Evolutionary conservation across 192 early-diverging fungal species (phyloP).

Genomic region (Backusella sp.): DNA sequence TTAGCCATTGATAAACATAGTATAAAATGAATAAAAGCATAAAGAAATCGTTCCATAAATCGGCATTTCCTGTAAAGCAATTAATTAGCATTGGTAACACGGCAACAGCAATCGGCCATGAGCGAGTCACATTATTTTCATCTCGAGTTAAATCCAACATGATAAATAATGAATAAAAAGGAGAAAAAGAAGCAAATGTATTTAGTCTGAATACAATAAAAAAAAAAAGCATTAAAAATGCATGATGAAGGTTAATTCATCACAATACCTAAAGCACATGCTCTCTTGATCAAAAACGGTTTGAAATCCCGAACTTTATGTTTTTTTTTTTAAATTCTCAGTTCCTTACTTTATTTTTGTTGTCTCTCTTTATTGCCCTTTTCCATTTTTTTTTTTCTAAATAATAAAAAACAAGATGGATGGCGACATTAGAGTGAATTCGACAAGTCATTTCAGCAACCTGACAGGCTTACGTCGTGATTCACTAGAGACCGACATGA

Average conservation of each 20-base stretch:
- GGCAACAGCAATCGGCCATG: constrained; percentile 60
- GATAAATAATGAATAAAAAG: not conserved
- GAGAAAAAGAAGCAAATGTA: not conserved
- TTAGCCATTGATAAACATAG: constrained; percentile 59
- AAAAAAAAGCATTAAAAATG: not conserved
- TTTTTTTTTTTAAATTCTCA: no score
- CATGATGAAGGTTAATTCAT: not conserved
- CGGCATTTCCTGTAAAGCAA: constrained; percentile 53
- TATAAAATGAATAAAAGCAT: constrained; percentile 53
- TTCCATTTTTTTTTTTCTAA: not conserved
- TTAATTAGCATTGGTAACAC: constrained; percentile 52
- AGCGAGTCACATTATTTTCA: constrained; percentile 8
- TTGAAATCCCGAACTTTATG: not conserved
- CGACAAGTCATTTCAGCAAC: not conserved
- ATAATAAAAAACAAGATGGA: not conserved
- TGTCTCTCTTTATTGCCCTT: not conserved
- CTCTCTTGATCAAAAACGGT: constrained; percentile 4
- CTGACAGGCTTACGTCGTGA: not conserved
- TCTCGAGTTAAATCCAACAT: not conserved
- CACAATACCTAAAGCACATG: not conserved
- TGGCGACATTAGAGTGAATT: not conserved
- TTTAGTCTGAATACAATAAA: not conserved
- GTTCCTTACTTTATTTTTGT: not conserved
- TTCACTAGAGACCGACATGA: constrained; percentile 17
- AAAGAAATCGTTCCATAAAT: constrained; percentile 59